Evolutionary conservation across 352 stramenopile species (phyloP).

Genomic region (Pythium coloratum): DNA sequence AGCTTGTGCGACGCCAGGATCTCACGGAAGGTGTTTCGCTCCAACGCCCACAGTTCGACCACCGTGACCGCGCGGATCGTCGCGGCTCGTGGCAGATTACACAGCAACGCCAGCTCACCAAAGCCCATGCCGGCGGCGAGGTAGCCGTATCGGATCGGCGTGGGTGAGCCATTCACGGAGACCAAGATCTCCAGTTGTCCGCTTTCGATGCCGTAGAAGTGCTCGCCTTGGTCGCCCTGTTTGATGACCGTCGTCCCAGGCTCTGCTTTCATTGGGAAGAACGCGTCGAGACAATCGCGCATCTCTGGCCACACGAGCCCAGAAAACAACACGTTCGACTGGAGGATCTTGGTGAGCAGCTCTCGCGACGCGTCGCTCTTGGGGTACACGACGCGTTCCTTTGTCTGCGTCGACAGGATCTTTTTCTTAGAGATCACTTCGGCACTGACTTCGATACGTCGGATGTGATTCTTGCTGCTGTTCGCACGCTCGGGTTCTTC

Average conservation of each 20-base stretch:
- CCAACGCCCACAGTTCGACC: constrained; percentile 67
- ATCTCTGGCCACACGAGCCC: constrained; percentile 56
- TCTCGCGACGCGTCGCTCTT: constrained; percentile 60
- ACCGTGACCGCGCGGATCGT: constrained; percentile 80
- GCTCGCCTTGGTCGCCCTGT: constrained; percentile 72
- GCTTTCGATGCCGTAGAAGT: constrained; percentile 73
- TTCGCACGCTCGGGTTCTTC: constrained; percentile 12
- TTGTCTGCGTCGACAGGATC: constrained; percentile 41
- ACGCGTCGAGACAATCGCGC: constrained; percentile 70
- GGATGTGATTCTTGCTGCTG: constrained; percentile 28
- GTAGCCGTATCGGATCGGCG: constrained; percentile 69
- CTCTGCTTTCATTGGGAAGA: constrained; percentile 55
- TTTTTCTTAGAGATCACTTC: constrained; percentile 76
- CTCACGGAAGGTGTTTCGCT: constrained; percentile 73
- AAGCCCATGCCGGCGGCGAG: constrained; percentile 80
- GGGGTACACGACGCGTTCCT: constrained; percentile 57
- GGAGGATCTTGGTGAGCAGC: constrained; percentile 60
- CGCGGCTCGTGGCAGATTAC: constrained; percentile 94
- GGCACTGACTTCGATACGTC: constrained; percentile 72
- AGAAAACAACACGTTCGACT: constrained; percentile 77
- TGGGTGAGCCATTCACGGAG: constrained; percentile 41
- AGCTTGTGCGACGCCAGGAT: constrained; percentile 77
- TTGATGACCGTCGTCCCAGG: constrained; percentile 54
- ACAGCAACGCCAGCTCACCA: constrained; percentile 96
- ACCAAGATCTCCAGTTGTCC: constrained; percentile 76